Conservation (phyloP, 2,329 filamentous ascomycete species). For the Pseudogymnoascus sp. region DNA sequence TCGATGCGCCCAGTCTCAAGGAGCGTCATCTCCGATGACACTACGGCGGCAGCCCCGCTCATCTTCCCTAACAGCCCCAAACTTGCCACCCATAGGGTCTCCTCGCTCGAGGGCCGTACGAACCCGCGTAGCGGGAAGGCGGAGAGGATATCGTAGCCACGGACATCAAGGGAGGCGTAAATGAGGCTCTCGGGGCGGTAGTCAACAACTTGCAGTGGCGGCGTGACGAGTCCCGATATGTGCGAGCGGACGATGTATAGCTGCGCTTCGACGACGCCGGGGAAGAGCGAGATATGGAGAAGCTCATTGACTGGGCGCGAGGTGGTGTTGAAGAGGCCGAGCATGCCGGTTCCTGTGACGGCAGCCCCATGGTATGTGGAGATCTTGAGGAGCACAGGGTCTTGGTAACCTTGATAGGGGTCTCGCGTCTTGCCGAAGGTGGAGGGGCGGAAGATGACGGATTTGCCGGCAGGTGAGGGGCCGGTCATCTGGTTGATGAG, state of each 20-base stretch:
- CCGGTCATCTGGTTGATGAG: conserved; percentile 79
- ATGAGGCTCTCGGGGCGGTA: conserved; percentile 42
- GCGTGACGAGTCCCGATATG: conserved; percentile 53
- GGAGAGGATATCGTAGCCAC: conserved; percentile 74
- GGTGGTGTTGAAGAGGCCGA: conserved; percentile 80
- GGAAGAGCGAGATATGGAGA: conserved; percentile 62
- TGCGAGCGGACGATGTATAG: conserved; percentile 70
- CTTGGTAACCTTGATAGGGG: conserved; percentile 68
- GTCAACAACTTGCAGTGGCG: conserved; percentile 38
- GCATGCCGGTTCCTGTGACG: conserved; percentile 62
- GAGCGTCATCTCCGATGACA: conserved; percentile 51
- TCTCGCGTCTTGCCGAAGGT: conserved; percentile 63
- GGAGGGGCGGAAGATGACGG: conserved; percentile 73
- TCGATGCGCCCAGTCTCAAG: conserved; percentile 53
- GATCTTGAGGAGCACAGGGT: conserved; percentile 65
- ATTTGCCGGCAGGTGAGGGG: conserved; percentile 59
- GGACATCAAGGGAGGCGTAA: conserved; percentile 51
- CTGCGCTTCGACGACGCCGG: conserved; percentile 51
- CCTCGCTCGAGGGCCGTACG: conserved; percentile 27
- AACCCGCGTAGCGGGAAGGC: conserved; percentile 61
- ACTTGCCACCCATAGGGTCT: conserved; percentile 51
- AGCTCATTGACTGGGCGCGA: conserved; percentile 56
- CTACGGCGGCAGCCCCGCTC: conserved; percentile 74
- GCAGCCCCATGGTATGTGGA: conserved; percentile 64
- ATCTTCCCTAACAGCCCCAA: conserved; percentile 81